A percentile compares a stretch with the other conserved stretches of the same genome.
phyloP scores from a whole-genome alignment of 2,329 filamentous ascomycete species.

The Sordariomycetes sp. region DNA sequence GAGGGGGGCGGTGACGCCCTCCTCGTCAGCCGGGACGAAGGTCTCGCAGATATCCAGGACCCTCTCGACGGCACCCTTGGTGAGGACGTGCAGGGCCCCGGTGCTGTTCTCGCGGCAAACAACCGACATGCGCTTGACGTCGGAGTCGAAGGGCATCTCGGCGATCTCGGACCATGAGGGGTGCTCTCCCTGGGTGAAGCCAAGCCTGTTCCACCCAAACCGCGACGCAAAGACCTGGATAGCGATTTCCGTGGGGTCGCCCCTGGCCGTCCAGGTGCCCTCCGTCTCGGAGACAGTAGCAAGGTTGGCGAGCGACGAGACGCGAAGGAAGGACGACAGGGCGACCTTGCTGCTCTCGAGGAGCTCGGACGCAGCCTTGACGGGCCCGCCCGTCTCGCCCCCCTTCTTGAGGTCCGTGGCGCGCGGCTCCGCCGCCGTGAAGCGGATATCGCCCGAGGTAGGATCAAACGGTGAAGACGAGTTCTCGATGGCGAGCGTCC shows the following conservation, averaged over 20 bases:
- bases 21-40: conserved; percentile 21
- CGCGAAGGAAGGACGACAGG: conserved; percentile 40
- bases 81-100: conserved; percentile 23
- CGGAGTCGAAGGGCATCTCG: conserved; percentile 60
- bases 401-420: conserved; percentile 23
- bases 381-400: conserved; percentile 11
- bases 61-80: conserved; percentile 55
- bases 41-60: conserved; percentile 47
- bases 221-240: conserved; percentile 59
- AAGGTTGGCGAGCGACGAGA: conserved; percentile 44
- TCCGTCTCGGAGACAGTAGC: conserved; percentile 31
- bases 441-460: conserved; percentile 30
- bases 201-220: conserved; percentile 45
- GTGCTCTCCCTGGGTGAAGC: conserved; percentile 32
- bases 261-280: conserved; percentile 43
- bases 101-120: conserved; percentile 35
- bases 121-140: conserved; percentile 63
- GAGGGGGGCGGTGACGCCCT: conserved; percentile 21
- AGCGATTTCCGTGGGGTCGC: conserved; percentile 58
- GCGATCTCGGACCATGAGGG: conserved; percentile 41
- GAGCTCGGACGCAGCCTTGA: conserved; percentile 17
- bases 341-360: conserved; percentile 23
- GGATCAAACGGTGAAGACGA: conserved; percentile 45
- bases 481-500: conserved; percentile 42
- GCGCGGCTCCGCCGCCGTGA: conserved; percentile 20